These are phyloP conservation scores for Athelia sp. DNA, from an alignment of 1,284 basidiomycete genomes.

Conservation along the genomic window DNA sequence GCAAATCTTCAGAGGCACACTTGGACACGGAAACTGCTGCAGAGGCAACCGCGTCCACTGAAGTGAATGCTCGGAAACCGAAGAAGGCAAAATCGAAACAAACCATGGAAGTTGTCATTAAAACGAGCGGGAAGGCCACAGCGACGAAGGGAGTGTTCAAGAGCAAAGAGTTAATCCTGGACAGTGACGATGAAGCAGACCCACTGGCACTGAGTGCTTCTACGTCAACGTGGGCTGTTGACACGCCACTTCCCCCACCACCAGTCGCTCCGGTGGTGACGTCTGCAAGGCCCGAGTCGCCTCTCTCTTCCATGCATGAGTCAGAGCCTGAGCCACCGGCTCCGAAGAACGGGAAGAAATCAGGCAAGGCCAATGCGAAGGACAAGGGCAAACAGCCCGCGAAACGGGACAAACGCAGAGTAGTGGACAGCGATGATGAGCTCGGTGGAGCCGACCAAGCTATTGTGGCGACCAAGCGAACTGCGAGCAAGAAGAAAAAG, in stretches of 20 bases:
- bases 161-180: conserved; percentile 7
- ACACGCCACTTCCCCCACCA: not conserved
- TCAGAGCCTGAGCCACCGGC: conserved; percentile 1
- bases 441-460: not conserved
- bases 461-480: not conserved
- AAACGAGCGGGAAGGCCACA: not conserved
- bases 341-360: not conserved
- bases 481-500: conserved; percentile 4
- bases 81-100: conserved; percentile 10
- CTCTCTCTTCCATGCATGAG: not conserved
- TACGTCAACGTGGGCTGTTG: not conserved
- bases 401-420: not conserved
- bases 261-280: not conserved
- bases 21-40: not conserved
- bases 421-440: conserved; percentile 1
- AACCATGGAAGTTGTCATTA: not conserved
- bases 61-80: not conserved
- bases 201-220: not conserved
- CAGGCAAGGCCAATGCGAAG: conserved; percentile 6
- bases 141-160: conserved; percentile 3
- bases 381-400: conserved; percentile 3
- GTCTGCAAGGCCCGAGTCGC: not conserved
- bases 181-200: conserved; percentile 6
- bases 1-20: not conserved
- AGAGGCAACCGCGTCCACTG: conserved; percentile 1